These are phyloP conservation scores for Oryza rufipogon DNA, from an alignment of 176 grass and related monocot genomes.

Conservation along the genomic window DNA sequence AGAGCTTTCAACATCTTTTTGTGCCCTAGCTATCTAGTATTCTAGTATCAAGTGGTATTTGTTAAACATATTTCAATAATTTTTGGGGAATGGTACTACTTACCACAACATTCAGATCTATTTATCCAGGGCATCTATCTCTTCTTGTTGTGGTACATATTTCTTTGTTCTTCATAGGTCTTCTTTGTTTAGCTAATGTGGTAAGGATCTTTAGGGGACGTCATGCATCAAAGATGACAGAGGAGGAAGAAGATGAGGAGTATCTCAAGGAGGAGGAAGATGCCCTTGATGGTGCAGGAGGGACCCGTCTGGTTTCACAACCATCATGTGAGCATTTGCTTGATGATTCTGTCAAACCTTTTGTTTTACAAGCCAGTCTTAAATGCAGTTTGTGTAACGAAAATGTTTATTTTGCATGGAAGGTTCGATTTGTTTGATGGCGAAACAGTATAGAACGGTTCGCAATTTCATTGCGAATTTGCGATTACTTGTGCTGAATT, in stretches of 20 bases:
- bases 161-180: conserved; percentile 7
- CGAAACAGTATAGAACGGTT: not conserved
- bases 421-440: conserved; percentile 10
- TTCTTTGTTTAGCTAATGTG: conserved; percentile 36
- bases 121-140: not conserved
- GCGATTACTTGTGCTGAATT: not conserved
- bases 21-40: not conserved
- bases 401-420: conserved; percentile 5
- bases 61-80: not conserved
- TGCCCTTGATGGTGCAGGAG: conserved; percentile 61
- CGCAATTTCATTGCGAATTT: conserved; percentile 5
- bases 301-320: conserved; percentile 66
- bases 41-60: not conserved
- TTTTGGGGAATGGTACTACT: not conserved
- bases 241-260: conserved; percentile 84
- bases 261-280: conserved; percentile 87
- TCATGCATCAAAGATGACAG: conserved; percentile 77
- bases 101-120: not conserved
- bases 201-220: conserved; percentile 56
- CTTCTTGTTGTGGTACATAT: not conserved
- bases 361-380: conserved; percentile 14
- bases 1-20: conserved; percentile 27
- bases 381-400: conserved; percentile 5
- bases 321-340: conserved; percentile 64
- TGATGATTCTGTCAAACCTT: conserved; percentile 32